These are phyloP conservation scores for Eimeria acervulina DNA, from an alignment of 169 alveolate genomes.

Conservation along the genomic window DNA sequence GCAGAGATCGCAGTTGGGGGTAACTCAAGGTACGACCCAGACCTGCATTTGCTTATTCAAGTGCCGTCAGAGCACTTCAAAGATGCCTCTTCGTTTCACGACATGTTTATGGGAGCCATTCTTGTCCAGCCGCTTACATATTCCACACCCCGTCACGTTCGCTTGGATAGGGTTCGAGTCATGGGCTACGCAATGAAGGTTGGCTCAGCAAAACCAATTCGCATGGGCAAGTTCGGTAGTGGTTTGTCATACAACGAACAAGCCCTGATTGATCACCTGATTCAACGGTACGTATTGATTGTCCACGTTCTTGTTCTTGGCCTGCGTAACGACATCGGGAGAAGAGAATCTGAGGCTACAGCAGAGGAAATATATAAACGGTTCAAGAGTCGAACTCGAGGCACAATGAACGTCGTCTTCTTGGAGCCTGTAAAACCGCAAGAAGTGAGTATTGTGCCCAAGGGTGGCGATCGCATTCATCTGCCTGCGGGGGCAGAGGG, in stretches of 20 bases:
- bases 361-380: conserved; percentile 78
- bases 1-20: conserved; percentile 71
- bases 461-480: neutral
- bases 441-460: conserved; percentile 50
- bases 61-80: conserved; percentile 75
- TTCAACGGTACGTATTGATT: conserved; percentile 32
- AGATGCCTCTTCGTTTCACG: conserved; percentile 58
- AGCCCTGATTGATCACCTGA: conserved; percentile 50
- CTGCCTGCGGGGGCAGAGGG: neutral
- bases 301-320: conserved; percentile 78
- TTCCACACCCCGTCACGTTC: conserved; percentile 65
- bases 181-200: conserved; percentile 78
- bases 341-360: conserved; percentile 71
- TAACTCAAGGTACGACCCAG: conserved; percentile 47
- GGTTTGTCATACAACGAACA: conserved; percentile 79
- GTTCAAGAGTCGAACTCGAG: conserved; percentile 74
- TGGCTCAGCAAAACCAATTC: conserved; percentile 51
- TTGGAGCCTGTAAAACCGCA: conserved; percentile 70
- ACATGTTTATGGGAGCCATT: conserved; percentile 67
- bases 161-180: conserved; percentile 70
- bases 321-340: conserved; percentile 27
- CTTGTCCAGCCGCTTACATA: conserved; percentile 66
- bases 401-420: conserved; percentile 64
- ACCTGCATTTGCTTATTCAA: conserved; percentile 55
- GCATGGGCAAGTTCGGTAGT: conserved; percentile 76